Evolutionary conservation across 2,329 filamentous ascomycete species (phyloP).

Genomic region (Colletotrichum salicis): DNA sequence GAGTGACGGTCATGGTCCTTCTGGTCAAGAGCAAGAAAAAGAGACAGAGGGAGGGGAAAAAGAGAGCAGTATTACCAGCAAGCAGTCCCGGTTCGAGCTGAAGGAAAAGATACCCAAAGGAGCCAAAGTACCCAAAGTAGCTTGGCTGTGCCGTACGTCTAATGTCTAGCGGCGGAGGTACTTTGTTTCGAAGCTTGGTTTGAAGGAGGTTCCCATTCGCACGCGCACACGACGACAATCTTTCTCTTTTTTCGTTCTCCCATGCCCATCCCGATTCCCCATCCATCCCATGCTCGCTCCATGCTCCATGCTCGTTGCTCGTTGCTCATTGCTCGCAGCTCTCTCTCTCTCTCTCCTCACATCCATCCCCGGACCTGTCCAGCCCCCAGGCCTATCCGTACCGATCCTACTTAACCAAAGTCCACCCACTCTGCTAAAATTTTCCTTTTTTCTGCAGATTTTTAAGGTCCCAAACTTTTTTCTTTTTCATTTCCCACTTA

Average conservation of each 20-base stretch:
- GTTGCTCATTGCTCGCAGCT: background rate
- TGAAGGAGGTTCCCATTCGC: slow-evolving; percentile 37
- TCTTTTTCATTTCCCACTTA: slow-evolving; percentile 26
- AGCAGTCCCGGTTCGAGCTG: slow-evolving; percentile 3
- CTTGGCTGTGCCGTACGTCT: slow-evolving; percentile 3
- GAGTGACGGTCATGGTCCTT: background rate
- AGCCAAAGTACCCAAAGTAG: background rate
- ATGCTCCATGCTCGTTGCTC: too few species aligned
- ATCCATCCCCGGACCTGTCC: slow-evolving; percentile 17
- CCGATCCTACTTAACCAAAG: slow-evolving; percentile 35
- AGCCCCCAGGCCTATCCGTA: slow-evolving; percentile 8
- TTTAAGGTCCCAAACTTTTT: slow-evolving; percentile 23
- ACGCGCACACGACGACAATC: slow-evolving; percentile 33
- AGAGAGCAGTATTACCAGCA: too few species aligned
- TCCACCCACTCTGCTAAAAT: slow-evolving; percentile 29
- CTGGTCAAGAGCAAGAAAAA: background rate
- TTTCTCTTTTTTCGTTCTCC: background rate
- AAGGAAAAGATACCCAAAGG: background rate
- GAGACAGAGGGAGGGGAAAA: background rate
- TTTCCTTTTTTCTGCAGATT: slow-evolving; percentile 27
- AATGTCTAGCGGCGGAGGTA: slow-evolving; percentile 13
- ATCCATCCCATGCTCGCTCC: too few species aligned
- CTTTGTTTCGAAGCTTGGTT: slow-evolving; percentile 36
- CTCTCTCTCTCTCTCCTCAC: background rate
- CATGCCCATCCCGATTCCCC: background rate